A percentile compares a stretch with the other conserved stretches of the same genome.
phyloP scores from a whole-genome alignment of 306 rosid species.

The Prunus davidiana region DNA sequence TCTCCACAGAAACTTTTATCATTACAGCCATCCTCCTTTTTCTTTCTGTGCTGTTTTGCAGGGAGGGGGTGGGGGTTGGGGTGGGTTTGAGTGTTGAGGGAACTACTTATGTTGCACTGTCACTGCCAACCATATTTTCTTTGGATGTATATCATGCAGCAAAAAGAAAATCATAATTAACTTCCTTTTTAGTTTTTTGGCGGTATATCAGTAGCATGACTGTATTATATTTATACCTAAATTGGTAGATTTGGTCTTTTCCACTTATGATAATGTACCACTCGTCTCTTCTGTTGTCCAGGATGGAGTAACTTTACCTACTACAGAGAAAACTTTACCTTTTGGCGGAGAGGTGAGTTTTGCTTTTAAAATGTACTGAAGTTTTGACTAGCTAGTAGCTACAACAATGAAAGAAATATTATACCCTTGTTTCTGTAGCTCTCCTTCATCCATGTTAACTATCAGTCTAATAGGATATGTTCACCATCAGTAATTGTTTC shows the following conservation, averaged over 20 bases:
- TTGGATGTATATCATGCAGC: neutral
- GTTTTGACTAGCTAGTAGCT: conserved; percentile 16
- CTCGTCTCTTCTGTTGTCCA: conserved; percentile 37
- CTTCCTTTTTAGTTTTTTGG: neutral
- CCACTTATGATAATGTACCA: conserved; percentile 22
- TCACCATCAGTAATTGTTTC: neutral
- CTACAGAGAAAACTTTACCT: conserved; percentile 78
- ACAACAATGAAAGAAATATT: conserved; percentile 9
- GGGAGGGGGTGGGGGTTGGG: too few relatives aligned
- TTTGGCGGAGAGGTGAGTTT: conserved; percentile 91
- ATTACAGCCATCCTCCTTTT: too few relatives aligned
- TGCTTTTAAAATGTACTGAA: conserved; percentile 16
- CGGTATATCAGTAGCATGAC: conserved; percentile 10
- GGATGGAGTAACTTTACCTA: conserved; percentile 88
- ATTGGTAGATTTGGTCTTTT: conserved; percentile 7
- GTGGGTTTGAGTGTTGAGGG: neutral
- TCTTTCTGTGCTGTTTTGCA: too few relatives aligned
- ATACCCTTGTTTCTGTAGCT: conserved; percentile 4
- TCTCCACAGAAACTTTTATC: neutral
- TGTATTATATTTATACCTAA: conserved; percentile 9
- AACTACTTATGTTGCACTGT: neutral
- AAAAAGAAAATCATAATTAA: neutral
- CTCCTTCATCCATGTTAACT: neutral
- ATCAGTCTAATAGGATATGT: neutral
- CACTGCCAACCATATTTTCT: neutral